phyloP scores from a whole-genome alignment of 139 green algal species.

The Marvania coccoides region DNA sequence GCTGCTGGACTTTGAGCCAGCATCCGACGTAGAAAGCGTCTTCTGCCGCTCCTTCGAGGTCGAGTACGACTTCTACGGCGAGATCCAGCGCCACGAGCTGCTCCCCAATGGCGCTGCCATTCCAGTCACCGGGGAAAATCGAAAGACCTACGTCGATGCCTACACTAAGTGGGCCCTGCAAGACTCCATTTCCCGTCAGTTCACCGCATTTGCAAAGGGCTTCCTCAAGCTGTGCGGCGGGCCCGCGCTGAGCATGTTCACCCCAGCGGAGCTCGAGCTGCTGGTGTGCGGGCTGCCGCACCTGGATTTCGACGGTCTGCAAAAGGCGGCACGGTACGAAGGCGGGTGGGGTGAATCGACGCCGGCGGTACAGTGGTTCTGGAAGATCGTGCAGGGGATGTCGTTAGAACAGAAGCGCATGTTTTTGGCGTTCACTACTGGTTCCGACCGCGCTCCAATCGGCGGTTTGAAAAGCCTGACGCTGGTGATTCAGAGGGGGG shows the following conservation, averaged over 20 bases:
- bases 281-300: slow-evolving; percentile 66
- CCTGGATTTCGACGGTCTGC: slow-evolving; percentile 69
- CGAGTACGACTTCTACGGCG: slow-evolving; percentile 54
- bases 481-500: slow-evolving; percentile 31
- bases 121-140: slow-evolving; percentile 69
- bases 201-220: slow-evolving; percentile 59
- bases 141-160: slow-evolving; percentile 61
- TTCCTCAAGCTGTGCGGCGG: slow-evolving; percentile 54
- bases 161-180: slow-evolving; percentile 57
- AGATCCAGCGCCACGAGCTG: slow-evolving; percentile 37
- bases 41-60: slow-evolving; percentile 38
- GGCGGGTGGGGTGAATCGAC: slow-evolving; percentile 50
- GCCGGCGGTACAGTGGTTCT: slow-evolving; percentile 43
- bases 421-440: slow-evolving; percentile 37
- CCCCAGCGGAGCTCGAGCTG: slow-evolving; percentile 73
- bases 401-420: slow-evolving; percentile 35
- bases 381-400: slow-evolving; percentile 34
- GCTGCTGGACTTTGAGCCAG: slow-evolving; percentile 52
- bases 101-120: slow-evolving; percentile 42
- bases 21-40: slow-evolving; percentile 47
- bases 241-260: slow-evolving; percentile 49
- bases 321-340: slow-evolving; percentile 53
- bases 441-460: slow-evolving; percentile 35
- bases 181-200: slow-evolving; percentile 51
- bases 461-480: slow-evolving; percentile 25